These are phyloP conservation scores for Malassezia equina DNA, from an alignment of 1,284 basidiomycete species.

Conservation along the genomic window DNA sequence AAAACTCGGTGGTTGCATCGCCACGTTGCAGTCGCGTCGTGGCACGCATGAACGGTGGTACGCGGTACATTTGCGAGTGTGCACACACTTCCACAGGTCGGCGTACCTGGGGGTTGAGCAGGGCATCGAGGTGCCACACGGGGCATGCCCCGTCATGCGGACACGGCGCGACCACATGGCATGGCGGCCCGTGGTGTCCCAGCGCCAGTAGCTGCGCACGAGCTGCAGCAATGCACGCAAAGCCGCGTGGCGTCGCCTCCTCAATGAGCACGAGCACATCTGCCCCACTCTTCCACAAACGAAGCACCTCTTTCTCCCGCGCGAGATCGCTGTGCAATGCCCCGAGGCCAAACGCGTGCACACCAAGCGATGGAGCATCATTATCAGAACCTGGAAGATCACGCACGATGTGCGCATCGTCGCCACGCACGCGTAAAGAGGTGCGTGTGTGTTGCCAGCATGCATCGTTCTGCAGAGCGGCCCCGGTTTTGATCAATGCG, in stretches of 20 bases:
- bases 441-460: not conserved
- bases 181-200: constrained; percentile 49
- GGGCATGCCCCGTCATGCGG: constrained; percentile 85
- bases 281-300: constrained; percentile 83
- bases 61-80: constrained; percentile 75
- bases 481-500: not conserved
- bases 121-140: constrained; percentile 49
- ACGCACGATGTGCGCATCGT: not conserved
- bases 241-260: constrained; percentile 65
- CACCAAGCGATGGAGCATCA: constrained; percentile 54
- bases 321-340: constrained; percentile 59
- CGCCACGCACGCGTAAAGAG: constrained; percentile 9
- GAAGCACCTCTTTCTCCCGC: constrained; percentile 62
- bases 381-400: not conserved
- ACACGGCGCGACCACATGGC: constrained; percentile 69
- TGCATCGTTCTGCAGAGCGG: not conserved
- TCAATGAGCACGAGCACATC: constrained; percentile 63
- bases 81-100: constrained; percentile 57
- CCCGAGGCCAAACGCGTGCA: constrained; percentile 77
- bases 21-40: constrained; percentile 75
- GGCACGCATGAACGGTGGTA: constrained; percentile 69
- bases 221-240: constrained; percentile 71
- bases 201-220: constrained; percentile 65
- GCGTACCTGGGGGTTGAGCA: not conserved
- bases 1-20: constrained; percentile 76